Conservation (phyloP, 352 stramenopile genomes). For the Phytophthora macrochlamydospora region DNA sequence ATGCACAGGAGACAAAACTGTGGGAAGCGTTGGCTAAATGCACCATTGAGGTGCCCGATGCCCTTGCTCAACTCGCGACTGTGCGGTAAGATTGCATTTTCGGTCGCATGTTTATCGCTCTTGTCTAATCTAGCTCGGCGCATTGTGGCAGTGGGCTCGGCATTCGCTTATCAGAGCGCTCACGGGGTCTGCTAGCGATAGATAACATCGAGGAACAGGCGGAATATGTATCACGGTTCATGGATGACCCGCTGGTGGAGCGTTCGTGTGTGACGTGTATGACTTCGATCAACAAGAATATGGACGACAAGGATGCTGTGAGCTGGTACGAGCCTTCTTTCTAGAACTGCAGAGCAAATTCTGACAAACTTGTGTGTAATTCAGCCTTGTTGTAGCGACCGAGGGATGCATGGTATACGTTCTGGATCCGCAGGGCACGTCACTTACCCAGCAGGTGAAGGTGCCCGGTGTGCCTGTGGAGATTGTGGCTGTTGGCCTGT, state of each 20-base stretch:
- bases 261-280: constrained; percentile 86
- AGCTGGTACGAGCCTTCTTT: constrained; percentile 49
- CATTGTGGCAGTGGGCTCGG: constrained; percentile 47
- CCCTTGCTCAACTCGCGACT: constrained; percentile 62
- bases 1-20: constrained; percentile 69
- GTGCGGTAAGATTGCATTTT: constrained; percentile 42
- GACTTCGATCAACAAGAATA: constrained; percentile 89
- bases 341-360: background rate
- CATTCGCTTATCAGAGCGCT: constrained; percentile 73
- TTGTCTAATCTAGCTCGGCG: background rate
- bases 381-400: constrained; percentile 85
- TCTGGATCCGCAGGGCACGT: constrained; percentile 75
- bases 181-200: constrained; percentile 73
- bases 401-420: constrained; percentile 84
- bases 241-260: constrained; percentile 79
- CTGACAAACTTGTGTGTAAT: background rate
- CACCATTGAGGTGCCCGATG: constrained; percentile 69
- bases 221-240: constrained; percentile 81
- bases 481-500: constrained; percentile 67
- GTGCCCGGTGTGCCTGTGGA: constrained; percentile 77
- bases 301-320: constrained; percentile 81
- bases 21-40: constrained; percentile 77
- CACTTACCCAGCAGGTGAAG: constrained; percentile 71
- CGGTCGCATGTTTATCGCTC: background rate
- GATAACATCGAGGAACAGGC: constrained; percentile 85